Evolutionary conservation across 176 grass and related monocot genomes (phyloP).

Genomic region (Triticum timopheevii): DNA sequence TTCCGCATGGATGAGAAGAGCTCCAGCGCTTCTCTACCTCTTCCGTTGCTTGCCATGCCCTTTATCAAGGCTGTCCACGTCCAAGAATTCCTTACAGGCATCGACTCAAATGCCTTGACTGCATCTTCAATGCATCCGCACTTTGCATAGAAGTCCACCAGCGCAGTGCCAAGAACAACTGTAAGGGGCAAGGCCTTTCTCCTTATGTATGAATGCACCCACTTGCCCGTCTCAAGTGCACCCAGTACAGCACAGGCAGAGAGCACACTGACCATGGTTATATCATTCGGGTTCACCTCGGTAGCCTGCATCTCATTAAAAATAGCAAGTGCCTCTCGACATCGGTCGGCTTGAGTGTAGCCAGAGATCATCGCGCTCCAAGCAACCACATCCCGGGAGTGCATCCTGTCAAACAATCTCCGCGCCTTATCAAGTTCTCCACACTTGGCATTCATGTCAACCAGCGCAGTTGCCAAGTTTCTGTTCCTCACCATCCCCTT

Average conservation of each 20-base stretch:
- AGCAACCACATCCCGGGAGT: constrained; percentile 54
- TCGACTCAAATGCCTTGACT: constrained; percentile 48
- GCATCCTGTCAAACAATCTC: constrained; percentile 54
- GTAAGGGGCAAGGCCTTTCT: constrained; percentile 44
- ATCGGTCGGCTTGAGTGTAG: constrained; percentile 53
- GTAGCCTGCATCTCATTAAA: constrained; percentile 63
- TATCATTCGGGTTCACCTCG: constrained; percentile 56
- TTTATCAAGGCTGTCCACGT: constrained; percentile 68
- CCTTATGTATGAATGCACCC: constrained; percentile 60
- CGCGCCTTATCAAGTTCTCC: constrained; percentile 43
- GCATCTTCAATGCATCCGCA: constrained; percentile 61
- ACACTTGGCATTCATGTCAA: constrained; percentile 60
- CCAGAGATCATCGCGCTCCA: constrained; percentile 79
- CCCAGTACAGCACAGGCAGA: constrained; percentile 69
- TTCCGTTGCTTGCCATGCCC: constrained; percentile 63
- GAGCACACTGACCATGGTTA: constrained; percentile 75
- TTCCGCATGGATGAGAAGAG: constrained; percentile 59
- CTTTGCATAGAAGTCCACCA: constrained; percentile 84
- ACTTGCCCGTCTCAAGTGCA: constrained; percentile 65
- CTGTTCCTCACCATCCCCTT: constrained; percentile 32
- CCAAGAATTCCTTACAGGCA: constrained; percentile 63
- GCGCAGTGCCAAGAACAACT: constrained; percentile 48
- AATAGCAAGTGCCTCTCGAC: constrained; percentile 47
- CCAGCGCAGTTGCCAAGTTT: constrained; percentile 47
- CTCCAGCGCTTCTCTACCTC: constrained; percentile 44